Evolutionary conservation across 139 green algal genomes (phyloP), one percentile per base, ranked within the genome.

Genomic region (Bryopsis sp.): DNA sequence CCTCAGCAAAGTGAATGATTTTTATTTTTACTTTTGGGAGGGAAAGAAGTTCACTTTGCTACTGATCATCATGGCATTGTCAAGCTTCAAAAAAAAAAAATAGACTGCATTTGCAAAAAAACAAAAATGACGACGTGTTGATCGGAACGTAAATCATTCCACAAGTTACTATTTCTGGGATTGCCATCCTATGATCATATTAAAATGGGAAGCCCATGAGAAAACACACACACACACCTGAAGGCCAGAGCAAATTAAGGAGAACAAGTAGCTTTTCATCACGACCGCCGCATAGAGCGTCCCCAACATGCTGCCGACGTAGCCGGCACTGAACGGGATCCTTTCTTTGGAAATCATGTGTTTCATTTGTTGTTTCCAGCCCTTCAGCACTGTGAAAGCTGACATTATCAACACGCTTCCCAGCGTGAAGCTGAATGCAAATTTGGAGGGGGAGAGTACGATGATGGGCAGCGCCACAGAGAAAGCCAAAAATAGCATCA

Each of bases 381-480:
- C 93, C 7, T 79, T 76, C 24, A 97, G 79, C 34, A 82, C 79
- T 26, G 87, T 78, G 65, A 97, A 89, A 1, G 79, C 85, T 5
- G 71, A 74, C 74, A 98, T 85, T 39, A 94, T 74, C 29, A 87
- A 67, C 0, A 85, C 65, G 36, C 87, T 96, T 1, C 91, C 91
- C 0, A 97, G 64, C 22, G 78, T 89, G 76, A 97, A 97, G 65
- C 74, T 90, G 7, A 96, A 72, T 1, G 92, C 93, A 80, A 97
- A 98, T 76, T 95, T 98, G 29, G 90, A 86, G n/a, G 93, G 93
- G 0, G 84, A 72, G 8, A 97, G 50, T 48, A 95, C 88, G 58
- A 97, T 85, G 28, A 96, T 74, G 0, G 93, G 93, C 0, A 98
- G 80, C 72, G 93, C 93, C 5, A 98, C 61, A 57, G 84, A 84